Conservation (phyloP, 1,284 basidiomycete genomes). For the Ceratobasidium sp. region DNA sequence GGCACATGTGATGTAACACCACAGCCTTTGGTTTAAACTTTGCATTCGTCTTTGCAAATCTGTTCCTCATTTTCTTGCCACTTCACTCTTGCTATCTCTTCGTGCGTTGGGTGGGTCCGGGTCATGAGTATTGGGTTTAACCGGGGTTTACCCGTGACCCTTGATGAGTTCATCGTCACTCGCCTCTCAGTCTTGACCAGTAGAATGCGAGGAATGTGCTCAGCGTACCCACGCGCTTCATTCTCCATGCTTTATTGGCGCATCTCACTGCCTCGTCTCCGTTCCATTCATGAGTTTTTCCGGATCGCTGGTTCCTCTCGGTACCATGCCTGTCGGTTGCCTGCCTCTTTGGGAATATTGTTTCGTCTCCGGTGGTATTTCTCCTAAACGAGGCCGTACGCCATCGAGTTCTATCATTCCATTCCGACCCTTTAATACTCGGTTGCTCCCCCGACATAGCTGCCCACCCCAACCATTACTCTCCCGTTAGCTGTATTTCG, state of each 20-base stretch:
- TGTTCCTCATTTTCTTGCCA: neutral
- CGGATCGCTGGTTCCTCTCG: slow-evolving; percentile 24
- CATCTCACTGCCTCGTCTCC: slow-evolving; percentile 13
- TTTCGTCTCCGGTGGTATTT: slow-evolving; percentile 28
- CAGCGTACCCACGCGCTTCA: slow-evolving; percentile 4
- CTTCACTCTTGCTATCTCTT: neutral
- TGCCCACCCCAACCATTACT: slow-evolving; percentile 7
- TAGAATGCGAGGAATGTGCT: slow-evolving; percentile 22
- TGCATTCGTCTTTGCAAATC: slow-evolving; percentile 21
- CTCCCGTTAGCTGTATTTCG: neutral
- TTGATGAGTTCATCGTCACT: slow-evolving; percentile 34
- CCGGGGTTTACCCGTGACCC: slow-evolving; percentile 37
- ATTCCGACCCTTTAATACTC: slow-evolving; percentile 32
- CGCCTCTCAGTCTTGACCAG: neutral
- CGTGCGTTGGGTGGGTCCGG: neutral
- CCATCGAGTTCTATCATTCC: slow-evolving; percentile 31
- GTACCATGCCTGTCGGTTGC: slow-evolving; percentile 20
- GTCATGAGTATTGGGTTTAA: slow-evolving; percentile 34
- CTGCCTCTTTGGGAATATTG: slow-evolving; percentile 31
- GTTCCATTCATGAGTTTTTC: slow-evolving; percentile 32
- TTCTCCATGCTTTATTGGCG: slow-evolving; percentile 16
- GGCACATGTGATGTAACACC: slow-evolving; percentile 15
- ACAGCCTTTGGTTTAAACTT: slow-evolving; percentile 36
- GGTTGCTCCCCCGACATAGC: slow-evolving; percentile 13
- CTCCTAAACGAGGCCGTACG: slow-evolving; percentile 28